phyloP scores from a whole-genome alignment of 192 early-diverging fungal genomes.

The Thamnidium elegans region DNA sequence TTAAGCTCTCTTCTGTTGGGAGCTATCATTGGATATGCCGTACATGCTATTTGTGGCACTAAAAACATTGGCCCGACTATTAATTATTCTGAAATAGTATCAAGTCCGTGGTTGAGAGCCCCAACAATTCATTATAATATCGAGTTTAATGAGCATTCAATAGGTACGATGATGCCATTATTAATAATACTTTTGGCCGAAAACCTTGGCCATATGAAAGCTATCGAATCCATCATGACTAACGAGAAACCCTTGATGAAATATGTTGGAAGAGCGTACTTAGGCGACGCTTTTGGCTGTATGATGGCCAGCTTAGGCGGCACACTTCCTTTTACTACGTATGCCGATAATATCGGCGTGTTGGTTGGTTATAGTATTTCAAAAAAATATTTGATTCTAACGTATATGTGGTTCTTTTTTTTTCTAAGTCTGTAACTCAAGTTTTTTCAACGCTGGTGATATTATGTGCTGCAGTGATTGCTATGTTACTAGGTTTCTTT shows the following conservation, averaged over 20 bases:
- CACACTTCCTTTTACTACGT: constrained; percentile 51
- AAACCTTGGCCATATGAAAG: constrained; percentile 55
- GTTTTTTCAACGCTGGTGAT: constrained; percentile 54
- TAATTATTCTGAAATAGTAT: constrained; percentile 28
- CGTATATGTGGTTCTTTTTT: background rate
- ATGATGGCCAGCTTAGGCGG: constrained; percentile 41
- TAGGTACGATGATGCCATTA: constrained; percentile 46
- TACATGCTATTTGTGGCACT: constrained; percentile 39
- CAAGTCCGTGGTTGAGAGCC: constrained; percentile 40
- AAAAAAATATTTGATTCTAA: background rate
- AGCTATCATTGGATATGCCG: constrained; percentile 32
- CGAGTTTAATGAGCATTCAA: constrained; percentile 40
- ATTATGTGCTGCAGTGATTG: constrained; percentile 42
- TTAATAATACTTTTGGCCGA: constrained; percentile 50
- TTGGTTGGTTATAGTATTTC: constrained; percentile 13
- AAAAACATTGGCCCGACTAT: constrained; percentile 29
- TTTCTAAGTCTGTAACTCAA: constrained; percentile 39
- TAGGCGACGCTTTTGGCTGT: constrained; percentile 52
- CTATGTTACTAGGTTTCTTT: constrained; percentile 50
- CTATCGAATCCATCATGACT: constrained; percentile 41
- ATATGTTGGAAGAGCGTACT: constrained; percentile 50
- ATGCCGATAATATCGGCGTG: constrained; percentile 59
- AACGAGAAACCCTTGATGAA: constrained; percentile 33
- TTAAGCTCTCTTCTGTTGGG: constrained; percentile 32
- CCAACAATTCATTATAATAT: constrained; percentile 31